Evolutionary conservation across 2,329 filamentous ascomycete species (phyloP), one percentile per base, ranked within the genome.

Genomic region (Penicillium sp.): DNA sequence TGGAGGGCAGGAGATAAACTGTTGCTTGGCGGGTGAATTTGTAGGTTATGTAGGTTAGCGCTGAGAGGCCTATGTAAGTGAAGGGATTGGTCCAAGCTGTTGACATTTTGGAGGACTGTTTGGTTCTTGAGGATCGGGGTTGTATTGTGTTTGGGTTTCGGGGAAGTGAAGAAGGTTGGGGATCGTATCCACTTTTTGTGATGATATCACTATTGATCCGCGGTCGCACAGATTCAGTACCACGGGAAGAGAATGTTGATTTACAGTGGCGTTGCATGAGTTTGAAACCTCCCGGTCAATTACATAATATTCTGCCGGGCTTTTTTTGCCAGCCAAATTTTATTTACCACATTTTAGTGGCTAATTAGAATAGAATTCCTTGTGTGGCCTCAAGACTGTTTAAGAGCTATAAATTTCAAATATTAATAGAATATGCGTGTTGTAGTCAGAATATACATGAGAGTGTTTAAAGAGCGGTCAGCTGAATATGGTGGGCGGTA

Each of bases 1-100:
- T 54, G 18, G 52, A 48, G 15, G 60, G 63, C 37, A 59, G 59
- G 23, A 63, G 54, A 53, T 49, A 66, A 44, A 49, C 45, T 15
- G 43, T 49, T 53, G 57, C 60, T 51, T 57, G 51, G 48, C 60
- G 54, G 35, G 53, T 57, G 20, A 64, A 25, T 47, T 57, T 51
- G 45, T 54, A 41, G 42, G 49, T 31, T 3, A 49, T 49, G 51
- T 57, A 62, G 43, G 53, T 44, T 2, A 62, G 18, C n/a, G 57
- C 49, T 40, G 62, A 48, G 44, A 61, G 53, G 35, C 63, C 63
- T 35, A 65, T 49, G 8, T 55, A 56, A 37, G 53, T 52, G 35
- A 63, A 44, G 9, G 57, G 53, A 23, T 41, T 56, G n/a, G 18
- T 44, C 49, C 40, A 44, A 18, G 20, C 18, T 40, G 20, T 12